Evolutionary conservation across 805 yeast genomes (phyloP).

Genomic region (Kluyveromyces starmeri): DNA sequence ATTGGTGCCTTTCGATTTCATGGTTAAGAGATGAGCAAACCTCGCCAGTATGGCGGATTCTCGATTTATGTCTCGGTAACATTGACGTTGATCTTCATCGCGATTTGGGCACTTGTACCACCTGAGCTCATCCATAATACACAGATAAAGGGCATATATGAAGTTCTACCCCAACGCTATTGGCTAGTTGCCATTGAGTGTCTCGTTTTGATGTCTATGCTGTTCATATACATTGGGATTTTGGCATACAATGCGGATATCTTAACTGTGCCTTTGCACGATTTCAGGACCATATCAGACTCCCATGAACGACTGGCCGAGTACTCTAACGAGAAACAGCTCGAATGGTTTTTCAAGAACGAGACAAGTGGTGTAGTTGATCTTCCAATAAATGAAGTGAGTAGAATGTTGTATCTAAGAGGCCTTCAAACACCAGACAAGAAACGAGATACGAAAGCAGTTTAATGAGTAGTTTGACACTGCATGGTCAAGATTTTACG

Average conservation of each 20-base stretch:
- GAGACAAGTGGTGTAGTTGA: conserved; percentile 86
- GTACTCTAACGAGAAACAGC: conserved; percentile 12
- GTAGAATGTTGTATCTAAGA: conserved; percentile 51
- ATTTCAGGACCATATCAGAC: conserved; percentile 60
- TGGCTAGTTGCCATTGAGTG: conserved; percentile 84
- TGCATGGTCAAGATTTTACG: too few relatives aligned
- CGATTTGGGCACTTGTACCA: conserved; percentile 73
- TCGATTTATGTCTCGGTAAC: conserved; percentile 66
- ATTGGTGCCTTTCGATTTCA: too few relatives aligned
- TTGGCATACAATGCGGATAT: conserved; percentile 71
- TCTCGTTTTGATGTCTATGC: conserved; percentile 58
- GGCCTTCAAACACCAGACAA: too few relatives aligned
- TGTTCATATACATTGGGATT: conserved; percentile 62
- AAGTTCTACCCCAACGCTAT: conserved; percentile 80
- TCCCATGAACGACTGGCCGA: conserved; percentile 38
- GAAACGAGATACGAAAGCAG: too few relatives aligned
- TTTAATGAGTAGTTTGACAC: too few relatives aligned
- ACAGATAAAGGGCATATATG: conserved; percentile 39
- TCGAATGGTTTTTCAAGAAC: conserved; percentile 36
- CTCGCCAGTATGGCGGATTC: conserved; percentile 66
- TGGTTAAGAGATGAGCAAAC: not conserved
- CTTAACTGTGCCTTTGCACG: conserved; percentile 50
- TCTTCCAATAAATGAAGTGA: conserved; percentile 63
- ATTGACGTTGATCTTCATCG: conserved; percentile 44
- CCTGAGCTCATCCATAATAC: conserved; percentile 1